A percentile compares a stretch with the other conserved stretches of the same genome.
Evolutionary conservation across 768 basidiomycete species (phyloP).

Genomic region (Lentinula sp.): DNA sequence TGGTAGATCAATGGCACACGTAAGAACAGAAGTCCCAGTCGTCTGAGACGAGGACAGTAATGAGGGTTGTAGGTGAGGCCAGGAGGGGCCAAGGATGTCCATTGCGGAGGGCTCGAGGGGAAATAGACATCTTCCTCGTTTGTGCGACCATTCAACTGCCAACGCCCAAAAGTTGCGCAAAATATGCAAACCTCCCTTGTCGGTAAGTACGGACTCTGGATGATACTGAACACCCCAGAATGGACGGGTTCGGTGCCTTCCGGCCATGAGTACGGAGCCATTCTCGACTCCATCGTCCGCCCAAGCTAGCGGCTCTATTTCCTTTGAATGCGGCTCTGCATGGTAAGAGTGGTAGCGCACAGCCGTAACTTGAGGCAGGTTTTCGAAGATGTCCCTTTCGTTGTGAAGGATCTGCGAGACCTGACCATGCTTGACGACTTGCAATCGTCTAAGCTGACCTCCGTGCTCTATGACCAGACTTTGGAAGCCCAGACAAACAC

Average conservation of each 20-base stretch:
- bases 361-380: conserved; percentile 44
- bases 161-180: conserved; percentile 71
- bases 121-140: conserved; percentile 26
- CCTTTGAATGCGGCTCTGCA: conserved; percentile 41
- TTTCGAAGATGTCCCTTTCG: conserved; percentile 56
- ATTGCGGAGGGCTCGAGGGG: conserved; percentile 36
- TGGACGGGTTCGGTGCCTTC: conserved; percentile 55
- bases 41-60: conserved; percentile 19
- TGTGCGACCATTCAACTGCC: conserved; percentile 50
- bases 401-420: conserved; percentile 58
- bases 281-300: conserved; percentile 61
- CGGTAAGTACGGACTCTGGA: conserved; percentile 77
- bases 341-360: conserved; percentile 83
- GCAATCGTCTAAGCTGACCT: conserved; percentile 50
- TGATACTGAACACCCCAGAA: conserved; percentile 92
- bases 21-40: conserved; percentile 7
- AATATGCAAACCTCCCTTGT: conserved; percentile 61
- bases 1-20: conserved; percentile 9
- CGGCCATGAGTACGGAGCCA: conserved; percentile 69
- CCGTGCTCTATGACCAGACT: conserved; percentile 66
- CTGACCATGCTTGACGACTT: conserved; percentile 76
- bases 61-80: conserved; percentile 40
- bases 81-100: conserved; percentile 40
- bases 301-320: conserved; percentile 69
- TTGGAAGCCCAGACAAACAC: conserved; percentile 80